phyloP scores from a whole-genome alignment of 805 yeast species.

The Jamesozyma lodderae region DNA sequence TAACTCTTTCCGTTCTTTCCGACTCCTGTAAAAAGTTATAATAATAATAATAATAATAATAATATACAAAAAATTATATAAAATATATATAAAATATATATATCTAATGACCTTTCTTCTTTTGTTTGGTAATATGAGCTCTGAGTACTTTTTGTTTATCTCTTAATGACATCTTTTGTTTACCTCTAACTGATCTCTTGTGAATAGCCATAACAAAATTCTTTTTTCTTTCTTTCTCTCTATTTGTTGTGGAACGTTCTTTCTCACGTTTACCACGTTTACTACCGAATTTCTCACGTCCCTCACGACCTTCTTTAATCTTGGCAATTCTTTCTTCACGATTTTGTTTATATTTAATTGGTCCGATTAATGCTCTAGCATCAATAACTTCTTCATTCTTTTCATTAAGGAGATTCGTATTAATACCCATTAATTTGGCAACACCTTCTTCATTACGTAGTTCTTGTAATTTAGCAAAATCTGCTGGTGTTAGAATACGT shows the following conservation, averaged over 20 bases:
- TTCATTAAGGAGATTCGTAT: conserved; percentile 13
- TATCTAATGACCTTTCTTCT: conserved; percentile 63
- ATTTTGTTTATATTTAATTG: conserved; percentile 63
- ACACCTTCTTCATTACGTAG: conserved; percentile 78
- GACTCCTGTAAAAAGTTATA: no score
- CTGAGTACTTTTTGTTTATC: conserved; percentile 81
- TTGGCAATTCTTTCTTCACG: conserved; percentile 86
- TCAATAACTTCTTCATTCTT: conserved; percentile 81
- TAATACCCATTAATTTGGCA: conserved; percentile 61
- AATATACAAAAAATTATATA: no score
- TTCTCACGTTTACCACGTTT: conserved; percentile 70
- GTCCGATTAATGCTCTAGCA: conserved; percentile 66
- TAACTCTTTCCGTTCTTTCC: no score
- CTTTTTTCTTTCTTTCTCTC: conserved; percentile 96
- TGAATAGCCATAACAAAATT: conserved; percentile 98
- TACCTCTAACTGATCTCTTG: conserved; percentile 88
- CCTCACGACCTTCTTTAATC: conserved; percentile 87
- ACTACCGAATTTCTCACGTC: conserved; percentile 82
- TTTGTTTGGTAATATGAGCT: conserved; percentile 84
- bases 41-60: no score
- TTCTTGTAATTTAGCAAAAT: conserved; percentile 91
- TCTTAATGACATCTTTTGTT: conserved; percentile 78
- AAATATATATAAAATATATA: no score
- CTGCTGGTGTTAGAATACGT: conserved; percentile 91
- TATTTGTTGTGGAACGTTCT: conserved; percentile 84